Percentiles rank a stretch among this genome's conserved stretches.
Conservation (phyloP, 257 asterid species). For the Dorcoceras hygrometricum region DNA sequence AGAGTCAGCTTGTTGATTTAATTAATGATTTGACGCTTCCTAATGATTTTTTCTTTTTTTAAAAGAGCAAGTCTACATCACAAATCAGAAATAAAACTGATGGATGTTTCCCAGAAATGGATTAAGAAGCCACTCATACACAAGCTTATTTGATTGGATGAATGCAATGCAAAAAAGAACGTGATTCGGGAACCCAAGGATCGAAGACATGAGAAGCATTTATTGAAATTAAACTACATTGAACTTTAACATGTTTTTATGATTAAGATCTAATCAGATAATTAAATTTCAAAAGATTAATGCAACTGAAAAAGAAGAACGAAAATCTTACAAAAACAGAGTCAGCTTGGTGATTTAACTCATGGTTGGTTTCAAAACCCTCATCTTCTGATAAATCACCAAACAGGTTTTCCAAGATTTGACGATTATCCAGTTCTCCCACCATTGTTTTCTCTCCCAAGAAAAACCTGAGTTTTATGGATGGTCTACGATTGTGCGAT, state of each 20-base stretch:
- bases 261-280: background rate
- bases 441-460: slow-evolving; percentile 26
- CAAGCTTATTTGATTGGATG: background rate
- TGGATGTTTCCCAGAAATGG: background rate
- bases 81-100: background rate
- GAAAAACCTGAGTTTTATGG: slow-evolving; percentile 1
- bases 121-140: background rate
- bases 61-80: background rate
- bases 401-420: slow-evolving; percentile 52
- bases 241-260: background rate
- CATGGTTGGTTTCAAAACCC: slow-evolving; percentile 47
- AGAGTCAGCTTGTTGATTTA: too few species aligned
- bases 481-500: too few species aligned
- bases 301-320: background rate
- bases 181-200: background rate
- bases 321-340: slow-evolving; percentile 38
- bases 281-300: too few species aligned
- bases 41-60: too few species aligned
- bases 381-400: slow-evolving; percentile 58
- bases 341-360: slow-evolving; percentile 37
- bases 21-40: too few species aligned
- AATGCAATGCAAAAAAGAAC: slow-evolving; percentile 1
- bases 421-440: slow-evolving; percentile 50
- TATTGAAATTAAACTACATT: background rate
- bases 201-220: background rate